Evolutionary conservation across 75 land plant species (phyloP).

Genomic region (Selaginella moellendorffii): DNA sequence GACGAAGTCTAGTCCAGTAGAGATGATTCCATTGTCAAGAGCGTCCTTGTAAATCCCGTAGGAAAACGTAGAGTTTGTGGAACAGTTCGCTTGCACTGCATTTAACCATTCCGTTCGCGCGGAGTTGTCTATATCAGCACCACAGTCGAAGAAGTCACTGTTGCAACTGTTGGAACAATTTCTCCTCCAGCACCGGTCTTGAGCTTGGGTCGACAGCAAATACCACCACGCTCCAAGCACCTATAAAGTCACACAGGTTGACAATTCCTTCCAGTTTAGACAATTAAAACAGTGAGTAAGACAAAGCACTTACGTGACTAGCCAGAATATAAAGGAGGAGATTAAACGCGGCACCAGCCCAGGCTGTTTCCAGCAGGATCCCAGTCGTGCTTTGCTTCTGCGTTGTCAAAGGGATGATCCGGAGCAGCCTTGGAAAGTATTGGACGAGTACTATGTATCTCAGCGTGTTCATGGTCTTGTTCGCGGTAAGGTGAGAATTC

Average conservation of each 20-base stretch:
- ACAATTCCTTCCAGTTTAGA: too few species aligned
- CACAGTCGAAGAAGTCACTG: constrained; percentile 45
- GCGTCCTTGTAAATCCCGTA: constrained; percentile 46
- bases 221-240: constrained; percentile 91
- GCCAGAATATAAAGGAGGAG: constrained; percentile 59
- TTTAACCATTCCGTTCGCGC: neutral
- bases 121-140: neutral
- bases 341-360: constrained; percentile 86
- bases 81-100: neutral
- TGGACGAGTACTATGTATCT: constrained; percentile 51
- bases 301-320: constrained; percentile 48
- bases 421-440: constrained; percentile 47
- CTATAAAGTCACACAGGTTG: constrained; percentile 20
- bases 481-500: constrained; percentile 32
- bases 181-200: constrained; percentile 74
- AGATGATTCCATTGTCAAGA: constrained; percentile 27
- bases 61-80: constrained; percentile 27
- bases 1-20: constrained; percentile 21
- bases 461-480: constrained; percentile 48
- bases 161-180: constrained; percentile 34
- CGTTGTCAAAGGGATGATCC: constrained; percentile 50
- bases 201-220: constrained; percentile 57
- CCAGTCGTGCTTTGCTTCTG: constrained; percentile 56
- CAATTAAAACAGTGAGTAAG: neutral
- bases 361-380: constrained; percentile 63